A percentile compares a stretch with the other conserved stretches of the same genome.
Conservation (phyloP, 306 rosid species). For the Acacia crassicarpa region DNA sequence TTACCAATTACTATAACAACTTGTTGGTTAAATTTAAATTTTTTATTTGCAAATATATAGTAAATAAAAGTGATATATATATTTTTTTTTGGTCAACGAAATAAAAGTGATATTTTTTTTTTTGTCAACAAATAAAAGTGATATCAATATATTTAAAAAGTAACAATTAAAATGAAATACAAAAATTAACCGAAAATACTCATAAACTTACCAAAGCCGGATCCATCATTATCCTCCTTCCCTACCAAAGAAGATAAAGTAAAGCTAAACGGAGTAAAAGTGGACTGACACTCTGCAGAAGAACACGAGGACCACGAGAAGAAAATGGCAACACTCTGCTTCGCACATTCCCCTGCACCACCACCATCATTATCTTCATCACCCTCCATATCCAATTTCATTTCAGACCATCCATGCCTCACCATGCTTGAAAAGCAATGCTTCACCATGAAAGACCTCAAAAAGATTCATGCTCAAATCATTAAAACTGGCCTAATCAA, state of each 20-base stretch:
- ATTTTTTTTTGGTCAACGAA: too few species aligned
- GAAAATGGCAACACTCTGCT: conserved; percentile 37
- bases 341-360: conserved; percentile 38
- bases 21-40: too few species aligned
- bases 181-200: background rate
- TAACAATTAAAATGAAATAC: background rate
- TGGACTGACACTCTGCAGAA: background rate
- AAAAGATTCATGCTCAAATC: conserved; percentile 55
- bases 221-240: background rate
- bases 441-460: conserved; percentile 77
- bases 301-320: background rate
- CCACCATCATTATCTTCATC: conserved; percentile 29
- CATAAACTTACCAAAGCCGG: background rate
- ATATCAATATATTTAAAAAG: background rate
- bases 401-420: conserved; percentile 63
- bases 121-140: too few species aligned
- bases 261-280: background rate
- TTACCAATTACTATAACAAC: too few species aligned
- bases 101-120: too few species aligned
- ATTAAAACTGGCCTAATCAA: conserved; percentile 70
- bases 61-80: too few species aligned
- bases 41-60: too few species aligned
- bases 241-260: background rate
- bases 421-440: conserved; percentile 66
- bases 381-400: conserved; percentile 66